phyloP scores from a whole-genome alignment of 257 asterid species.

The Ballota nigra region DNA sequence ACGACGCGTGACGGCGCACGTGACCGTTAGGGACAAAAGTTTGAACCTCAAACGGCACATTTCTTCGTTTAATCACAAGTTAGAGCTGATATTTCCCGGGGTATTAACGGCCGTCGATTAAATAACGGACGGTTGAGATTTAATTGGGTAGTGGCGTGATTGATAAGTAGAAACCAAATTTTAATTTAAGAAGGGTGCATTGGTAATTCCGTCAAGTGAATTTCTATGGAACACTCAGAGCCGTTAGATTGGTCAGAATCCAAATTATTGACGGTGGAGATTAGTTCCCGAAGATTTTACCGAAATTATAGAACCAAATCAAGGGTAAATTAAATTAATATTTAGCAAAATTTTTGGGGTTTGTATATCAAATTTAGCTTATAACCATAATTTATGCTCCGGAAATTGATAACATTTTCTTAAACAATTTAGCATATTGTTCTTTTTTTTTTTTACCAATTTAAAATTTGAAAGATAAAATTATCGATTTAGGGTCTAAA shows the following conservation, averaged over 20 bases:
- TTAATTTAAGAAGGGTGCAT: constrained; percentile 14
- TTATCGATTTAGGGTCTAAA: too few relatives aligned
- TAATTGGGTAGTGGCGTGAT: constrained; percentile 19
- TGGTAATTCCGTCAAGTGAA: background rate
- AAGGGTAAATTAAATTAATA: background rate
- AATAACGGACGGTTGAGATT: background rate
- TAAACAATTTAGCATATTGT: background rate
- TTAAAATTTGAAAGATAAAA: too few relatives aligned
- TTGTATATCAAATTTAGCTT: constrained; percentile 15
- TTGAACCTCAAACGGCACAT: constrained; percentile 97
- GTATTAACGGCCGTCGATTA: constrained; percentile 32
- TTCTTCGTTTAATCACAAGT: constrained; percentile 24
- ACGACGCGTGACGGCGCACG: constrained; percentile 54
- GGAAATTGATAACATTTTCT: background rate
- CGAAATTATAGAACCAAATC: background rate
- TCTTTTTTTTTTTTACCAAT: background rate
- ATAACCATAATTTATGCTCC: constrained; percentile 10
- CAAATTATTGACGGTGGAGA: constrained; percentile 17
- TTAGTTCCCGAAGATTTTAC: background rate
- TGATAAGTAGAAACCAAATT: constrained; percentile 25
- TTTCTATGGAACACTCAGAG: background rate
- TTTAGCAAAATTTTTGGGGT: constrained; percentile 18
- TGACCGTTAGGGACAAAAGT: constrained; percentile 65
- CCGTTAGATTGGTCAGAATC: constrained; percentile 25
- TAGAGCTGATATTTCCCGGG: constrained; percentile 42